Percentiles rank a stretch among this genome's conserved stretches.
Conservation (phyloP, 1,284 basidiomycete species). For the Puccinia brachypodii region DNA sequence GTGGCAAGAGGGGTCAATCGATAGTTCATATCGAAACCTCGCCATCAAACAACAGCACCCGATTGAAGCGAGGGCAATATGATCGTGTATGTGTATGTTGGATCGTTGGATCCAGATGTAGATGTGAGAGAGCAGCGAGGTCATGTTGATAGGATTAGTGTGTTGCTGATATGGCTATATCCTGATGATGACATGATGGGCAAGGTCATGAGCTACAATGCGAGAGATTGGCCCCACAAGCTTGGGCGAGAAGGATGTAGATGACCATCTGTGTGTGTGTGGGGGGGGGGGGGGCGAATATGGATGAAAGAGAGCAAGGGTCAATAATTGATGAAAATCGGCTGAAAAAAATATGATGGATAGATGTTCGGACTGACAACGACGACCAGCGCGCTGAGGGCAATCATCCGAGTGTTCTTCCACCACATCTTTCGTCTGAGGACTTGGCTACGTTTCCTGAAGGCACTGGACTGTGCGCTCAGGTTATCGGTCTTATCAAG, state of each 20-base stretch:
- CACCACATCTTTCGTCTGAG: conserved; percentile 95
- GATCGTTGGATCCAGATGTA: neutral
- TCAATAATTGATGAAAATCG: neutral
- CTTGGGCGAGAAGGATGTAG: conserved; percentile 41
- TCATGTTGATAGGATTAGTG: neutral
- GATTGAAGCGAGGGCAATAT: too few relatives aligned
- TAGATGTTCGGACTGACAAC: neutral
- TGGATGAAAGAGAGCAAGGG: conserved; percentile 60
- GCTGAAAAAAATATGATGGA: neutral
- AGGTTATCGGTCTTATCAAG: conserved; percentile 97
- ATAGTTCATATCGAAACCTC: too few relatives aligned
- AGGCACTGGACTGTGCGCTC: conserved; percentile 92
- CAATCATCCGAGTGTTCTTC: conserved; percentile 66
- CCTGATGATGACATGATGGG: too few relatives aligned
- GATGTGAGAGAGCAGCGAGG: neutral
- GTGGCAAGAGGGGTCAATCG: too few relatives aligned
- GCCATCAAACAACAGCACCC: too few relatives aligned
- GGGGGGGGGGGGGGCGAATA: conserved; percentile 70
- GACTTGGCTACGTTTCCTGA: conserved; percentile 81
- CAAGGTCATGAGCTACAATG: conserved; percentile 34
- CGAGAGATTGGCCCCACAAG: conserved; percentile 37
- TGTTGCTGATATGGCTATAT: neutral
- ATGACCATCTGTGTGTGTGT: conserved; percentile 60
- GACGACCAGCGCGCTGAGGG: conserved; percentile 43
- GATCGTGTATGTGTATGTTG: neutral